Evolutionary conservation across 352 stramenopile genomes (phyloP).

Genomic region (Thalassiosira mediterranea): DNA sequence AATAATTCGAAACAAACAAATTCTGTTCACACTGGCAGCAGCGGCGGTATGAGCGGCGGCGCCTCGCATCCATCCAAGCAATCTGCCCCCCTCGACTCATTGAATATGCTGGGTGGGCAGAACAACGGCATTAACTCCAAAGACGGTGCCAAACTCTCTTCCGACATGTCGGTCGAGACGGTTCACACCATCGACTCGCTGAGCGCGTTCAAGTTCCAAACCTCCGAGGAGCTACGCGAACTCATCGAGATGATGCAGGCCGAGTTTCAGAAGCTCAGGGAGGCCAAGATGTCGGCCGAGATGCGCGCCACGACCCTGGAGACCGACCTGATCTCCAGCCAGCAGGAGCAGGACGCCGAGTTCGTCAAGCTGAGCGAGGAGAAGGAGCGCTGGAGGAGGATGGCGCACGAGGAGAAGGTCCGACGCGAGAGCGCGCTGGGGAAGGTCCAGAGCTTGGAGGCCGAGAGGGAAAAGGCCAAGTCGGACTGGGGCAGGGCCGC

Average conservation of each 20-base stretch:
- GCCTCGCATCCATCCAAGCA: no score
- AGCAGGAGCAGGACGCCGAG: not conserved
- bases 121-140: no score
- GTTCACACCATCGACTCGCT: no score
- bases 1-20: no score
- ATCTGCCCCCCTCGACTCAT: no score
- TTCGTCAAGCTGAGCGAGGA: not conserved
- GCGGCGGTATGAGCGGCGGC: no score
- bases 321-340: not conserved
- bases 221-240: not conserved
- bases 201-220: not conserved
- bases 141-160: no score
- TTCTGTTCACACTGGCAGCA: no score
- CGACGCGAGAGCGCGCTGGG: no score
- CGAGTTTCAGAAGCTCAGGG: not conserved
- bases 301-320: not conserved
- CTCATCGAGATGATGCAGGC: not conserved
- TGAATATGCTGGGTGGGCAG: not conserved
- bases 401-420: not conserved
- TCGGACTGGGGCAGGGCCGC: not conserved
- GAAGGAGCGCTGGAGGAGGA: not conserved
- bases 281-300: not conserved
- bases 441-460: slow-evolving; percentile 1
- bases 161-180: no score
- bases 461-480: not conserved